A percentile compares a stretch with the other conserved stretches of the same genome.
phyloP scores from a whole-genome alignment of 2,329 filamentous ascomycete genomes.

The Hypomyces perniciosus region DNA sequence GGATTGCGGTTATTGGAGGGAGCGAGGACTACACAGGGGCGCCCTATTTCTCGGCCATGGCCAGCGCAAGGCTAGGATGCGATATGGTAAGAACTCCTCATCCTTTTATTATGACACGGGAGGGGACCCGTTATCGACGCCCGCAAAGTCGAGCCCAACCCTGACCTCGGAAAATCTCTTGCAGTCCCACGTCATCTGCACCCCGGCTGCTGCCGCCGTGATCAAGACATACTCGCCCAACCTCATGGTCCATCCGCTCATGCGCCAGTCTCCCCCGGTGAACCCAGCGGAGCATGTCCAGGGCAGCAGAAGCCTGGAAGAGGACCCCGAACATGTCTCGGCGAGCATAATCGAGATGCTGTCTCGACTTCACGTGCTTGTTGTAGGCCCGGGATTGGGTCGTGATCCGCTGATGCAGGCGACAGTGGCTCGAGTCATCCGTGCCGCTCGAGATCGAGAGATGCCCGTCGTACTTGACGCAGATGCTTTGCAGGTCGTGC shows the following conservation, averaged over 20 bases:
- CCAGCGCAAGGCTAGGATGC: conserved; percentile 81
- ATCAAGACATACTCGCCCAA: conserved; percentile 99
- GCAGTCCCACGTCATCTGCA: conserved; percentile 91
- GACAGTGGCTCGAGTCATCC: conserved; percentile 72
- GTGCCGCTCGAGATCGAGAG: conserved; percentile 63
- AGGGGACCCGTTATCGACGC: too few relatives aligned
- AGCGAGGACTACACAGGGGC: conserved; percentile 96
- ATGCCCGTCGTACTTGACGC: conserved; percentile 88
- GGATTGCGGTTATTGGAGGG: conserved; percentile 89
- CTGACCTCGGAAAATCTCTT: not conserved
- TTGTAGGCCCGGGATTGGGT: conserved; percentile 87
- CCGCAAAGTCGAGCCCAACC: too few relatives aligned
- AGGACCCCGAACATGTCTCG: conserved; percentile 56
- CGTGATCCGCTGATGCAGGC: conserved; percentile 86
- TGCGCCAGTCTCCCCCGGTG: conserved; percentile 60
- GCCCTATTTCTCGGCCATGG: conserved; percentile 97
- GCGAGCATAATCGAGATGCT: conserved; percentile 71
- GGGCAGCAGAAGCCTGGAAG: conserved; percentile 34
- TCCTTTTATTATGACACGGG: not conserved
- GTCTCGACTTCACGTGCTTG: conserved; percentile 80
- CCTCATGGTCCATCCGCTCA: conserved; percentile 95
- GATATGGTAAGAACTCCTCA: conserved; percentile 62
- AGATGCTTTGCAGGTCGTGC: conserved; percentile 76
- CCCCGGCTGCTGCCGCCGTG: conserved; percentile 75
- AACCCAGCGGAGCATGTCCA: conserved; percentile 40